phyloP scores from a whole-genome alignment of 2,329 filamentous ascomycete genomes.

The Trichoderma polysporum region DNA sequence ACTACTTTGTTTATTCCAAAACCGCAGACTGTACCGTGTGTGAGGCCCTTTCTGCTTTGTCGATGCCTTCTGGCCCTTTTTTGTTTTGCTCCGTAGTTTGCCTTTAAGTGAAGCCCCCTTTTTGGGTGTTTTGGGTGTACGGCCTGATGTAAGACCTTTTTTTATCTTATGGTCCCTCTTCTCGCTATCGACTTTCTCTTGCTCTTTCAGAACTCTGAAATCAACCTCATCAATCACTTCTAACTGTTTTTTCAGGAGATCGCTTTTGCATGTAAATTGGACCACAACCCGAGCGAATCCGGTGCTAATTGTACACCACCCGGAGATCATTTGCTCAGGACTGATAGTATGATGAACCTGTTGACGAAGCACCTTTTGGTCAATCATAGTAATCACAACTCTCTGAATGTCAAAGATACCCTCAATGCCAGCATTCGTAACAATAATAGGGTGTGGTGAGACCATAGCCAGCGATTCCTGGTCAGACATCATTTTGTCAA shows the following conservation, averaged over 20 bases:
- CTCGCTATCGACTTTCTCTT: background rate
- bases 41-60: no score
- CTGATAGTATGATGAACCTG: background rate
- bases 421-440: conserved; percentile 19
- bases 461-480: no score
- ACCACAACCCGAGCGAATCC: conserved; percentile 5
- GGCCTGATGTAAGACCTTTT: no score
- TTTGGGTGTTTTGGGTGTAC: no score
- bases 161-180: background rate
- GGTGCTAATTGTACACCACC: conserved; percentile 20
- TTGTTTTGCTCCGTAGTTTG: no score
- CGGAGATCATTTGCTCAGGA: conserved; percentile 13
- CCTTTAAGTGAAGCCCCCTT: no score
- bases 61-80: no score
- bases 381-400: conserved; percentile 15
- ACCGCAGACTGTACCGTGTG: no score
- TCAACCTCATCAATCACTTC: conserved; percentile 9
- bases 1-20: no score
- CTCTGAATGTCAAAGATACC: conserved; percentile 20
- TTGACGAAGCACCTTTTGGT: conserved; percentile 11
- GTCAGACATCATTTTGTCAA: background rate
- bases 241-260: background rate
- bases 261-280: conserved; percentile 1
- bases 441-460: conserved; percentile 21
- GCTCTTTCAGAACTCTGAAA: background rate